Conservation (phyloP, 108 stramenopile species). For the Nitzschia putrida region DNA sequence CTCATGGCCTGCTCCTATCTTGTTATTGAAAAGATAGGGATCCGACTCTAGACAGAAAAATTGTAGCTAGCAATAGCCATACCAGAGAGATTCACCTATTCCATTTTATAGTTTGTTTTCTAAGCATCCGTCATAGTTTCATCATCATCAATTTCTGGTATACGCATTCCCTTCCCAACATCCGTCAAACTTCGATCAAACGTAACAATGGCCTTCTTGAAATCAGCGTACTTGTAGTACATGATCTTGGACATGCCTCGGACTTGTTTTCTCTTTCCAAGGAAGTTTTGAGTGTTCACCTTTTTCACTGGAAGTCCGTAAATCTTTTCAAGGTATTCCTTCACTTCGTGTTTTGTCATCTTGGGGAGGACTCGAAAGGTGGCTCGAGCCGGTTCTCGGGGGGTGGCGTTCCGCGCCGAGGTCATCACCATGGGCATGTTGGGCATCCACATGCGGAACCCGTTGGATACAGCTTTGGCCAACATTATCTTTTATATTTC, state of each 20-base stretch:
- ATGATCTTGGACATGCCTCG: constrained; percentile 57
- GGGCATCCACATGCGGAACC: constrained; percentile 86
- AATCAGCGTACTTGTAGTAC: constrained; percentile 75
- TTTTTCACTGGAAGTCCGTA: constrained; percentile 86
- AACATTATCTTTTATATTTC: constrained; percentile 19
- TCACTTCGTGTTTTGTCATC: constrained; percentile 96
- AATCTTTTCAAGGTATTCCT: constrained; percentile 91
- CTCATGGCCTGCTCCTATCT: no score
- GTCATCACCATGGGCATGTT: constrained; percentile 82
- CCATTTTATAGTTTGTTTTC: neutral
- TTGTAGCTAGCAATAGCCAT: no score
- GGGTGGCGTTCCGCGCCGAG: constrained; percentile 67
- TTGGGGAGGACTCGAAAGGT: constrained; percentile 80
- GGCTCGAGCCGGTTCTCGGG: constrained; percentile 63
- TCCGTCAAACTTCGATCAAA: constrained; percentile 73
- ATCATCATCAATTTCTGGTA: constrained; percentile 52
- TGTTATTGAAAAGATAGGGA: no score
- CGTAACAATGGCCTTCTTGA: constrained; percentile 86
- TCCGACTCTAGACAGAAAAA: no score
- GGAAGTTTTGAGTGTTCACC: constrained; percentile 83
- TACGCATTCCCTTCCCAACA: constrained; percentile 61
- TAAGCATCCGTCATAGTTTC: constrained; percentile 12
- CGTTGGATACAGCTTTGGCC: constrained; percentile 24
- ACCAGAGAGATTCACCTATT: no score
- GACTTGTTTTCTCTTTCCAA: constrained; percentile 78